Evolutionary conservation across 805 yeast genomes (phyloP).

Genomic region (Starmerella geochares): DNA sequence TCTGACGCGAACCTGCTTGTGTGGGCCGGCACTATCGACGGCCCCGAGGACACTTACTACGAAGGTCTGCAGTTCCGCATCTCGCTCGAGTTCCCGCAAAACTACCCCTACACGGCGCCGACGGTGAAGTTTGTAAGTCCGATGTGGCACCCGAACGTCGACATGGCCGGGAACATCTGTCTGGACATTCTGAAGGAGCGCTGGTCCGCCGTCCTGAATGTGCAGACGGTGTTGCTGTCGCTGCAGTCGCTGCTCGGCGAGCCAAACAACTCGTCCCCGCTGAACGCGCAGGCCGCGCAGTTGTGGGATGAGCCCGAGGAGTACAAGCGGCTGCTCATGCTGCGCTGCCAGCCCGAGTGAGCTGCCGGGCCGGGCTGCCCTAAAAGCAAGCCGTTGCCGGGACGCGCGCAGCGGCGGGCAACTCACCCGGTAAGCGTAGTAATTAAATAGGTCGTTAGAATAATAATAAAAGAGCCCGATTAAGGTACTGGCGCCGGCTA

Average conservation of each 20-base stretch:
- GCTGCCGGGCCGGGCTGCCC: too few species aligned
- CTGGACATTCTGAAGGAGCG: conserved; percentile 53
- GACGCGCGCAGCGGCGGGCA: too few species aligned
- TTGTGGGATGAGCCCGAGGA: conserved; percentile 42
- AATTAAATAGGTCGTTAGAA: background rate
- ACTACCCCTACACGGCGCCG: conserved; percentile 53
- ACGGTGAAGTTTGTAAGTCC: conserved; percentile 46
- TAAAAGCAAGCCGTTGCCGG: too few species aligned
- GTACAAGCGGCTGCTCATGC: conserved; percentile 34
- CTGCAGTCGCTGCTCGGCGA: conserved; percentile 52
- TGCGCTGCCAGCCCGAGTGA: conserved; percentile 31
- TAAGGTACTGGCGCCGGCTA: background rate
- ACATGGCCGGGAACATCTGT: conserved; percentile 55
- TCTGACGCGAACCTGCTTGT: conserved; percentile 42
- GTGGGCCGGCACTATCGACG: conserved; percentile 52
- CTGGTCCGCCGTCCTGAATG: conserved; percentile 56
- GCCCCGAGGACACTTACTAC: conserved; percentile 49
- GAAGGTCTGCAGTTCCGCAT: conserved; percentile 45
- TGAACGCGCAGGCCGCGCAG: conserved; percentile 49
- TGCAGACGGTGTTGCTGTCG: conserved; percentile 49
- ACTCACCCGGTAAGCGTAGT: too few species aligned
- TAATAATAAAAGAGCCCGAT: too few species aligned
- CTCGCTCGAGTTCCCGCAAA: conserved; percentile 41
- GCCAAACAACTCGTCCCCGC: conserved; percentile 49
- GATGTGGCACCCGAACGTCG: conserved; percentile 59